These are phyloP conservation scores for Penicillium sp. DNA, from an alignment of 2,329 filamentous ascomycete genomes.

Conservation along the genomic window DNA sequence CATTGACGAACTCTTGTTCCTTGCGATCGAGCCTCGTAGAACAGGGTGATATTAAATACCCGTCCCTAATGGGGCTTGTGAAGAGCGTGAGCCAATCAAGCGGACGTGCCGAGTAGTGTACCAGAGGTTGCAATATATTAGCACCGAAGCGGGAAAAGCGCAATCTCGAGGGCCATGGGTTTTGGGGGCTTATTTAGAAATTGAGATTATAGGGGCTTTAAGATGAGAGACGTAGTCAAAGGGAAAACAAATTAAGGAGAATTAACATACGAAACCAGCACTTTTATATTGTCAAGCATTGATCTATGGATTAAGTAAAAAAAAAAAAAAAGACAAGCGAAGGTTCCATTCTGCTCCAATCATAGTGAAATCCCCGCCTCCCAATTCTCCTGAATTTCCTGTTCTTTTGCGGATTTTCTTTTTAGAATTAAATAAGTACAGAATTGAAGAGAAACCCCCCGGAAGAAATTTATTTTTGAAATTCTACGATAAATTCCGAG, in stretches of 20 bases:
- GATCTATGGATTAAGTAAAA: no score
- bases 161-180: not conserved
- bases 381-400: slow-evolving; percentile 14
- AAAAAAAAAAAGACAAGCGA: not conserved
- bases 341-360: not conserved
- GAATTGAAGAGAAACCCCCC: no score
- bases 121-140: slow-evolving; percentile 17
- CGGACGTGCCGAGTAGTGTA: slow-evolving; percentile 14
- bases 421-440: no score
- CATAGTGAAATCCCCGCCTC: not conserved
- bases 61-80: slow-evolving; percentile 3
- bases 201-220: not conserved
- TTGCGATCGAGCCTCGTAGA: not conserved
- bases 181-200: not conserved
- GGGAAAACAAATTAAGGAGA: not conserved
- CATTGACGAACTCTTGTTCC: not conserved
- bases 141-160: not conserved
- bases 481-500: no score
- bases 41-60: slow-evolving; percentile 1
- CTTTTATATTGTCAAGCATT: no score
- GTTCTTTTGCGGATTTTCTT: not conserved
- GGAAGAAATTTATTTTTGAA: no score
- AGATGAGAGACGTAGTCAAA: not conserved
- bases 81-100: slow-evolving; percentile 15
- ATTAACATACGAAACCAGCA: not conserved